Conservation (phyloP, 345 rosid species). For the Anacardium occidentale region DNA sequence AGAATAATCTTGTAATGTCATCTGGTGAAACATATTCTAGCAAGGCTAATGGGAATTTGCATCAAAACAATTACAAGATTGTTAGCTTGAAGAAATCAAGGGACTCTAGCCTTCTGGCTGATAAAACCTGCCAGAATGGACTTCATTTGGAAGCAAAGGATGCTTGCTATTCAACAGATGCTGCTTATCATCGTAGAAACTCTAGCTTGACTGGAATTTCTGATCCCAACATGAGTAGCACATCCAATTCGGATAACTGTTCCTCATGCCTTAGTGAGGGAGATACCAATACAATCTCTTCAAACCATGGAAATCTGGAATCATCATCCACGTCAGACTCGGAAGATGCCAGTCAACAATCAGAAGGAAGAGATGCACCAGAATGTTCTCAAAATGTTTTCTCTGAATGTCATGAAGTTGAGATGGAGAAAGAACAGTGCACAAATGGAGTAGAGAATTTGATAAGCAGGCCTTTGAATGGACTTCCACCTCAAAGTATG, state of each 20-base stretch:
- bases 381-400: constrained; percentile 37
- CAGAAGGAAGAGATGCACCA: constrained; percentile 54
- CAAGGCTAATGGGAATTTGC: constrained; percentile 44
- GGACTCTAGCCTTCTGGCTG: constrained; percentile 21
- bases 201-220: constrained; percentile 27
- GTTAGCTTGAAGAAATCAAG: constrained; percentile 25
- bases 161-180: constrained; percentile 32
- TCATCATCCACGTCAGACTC: constrained; percentile 86
- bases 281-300: constrained; percentile 69
- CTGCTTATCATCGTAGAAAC: constrained; percentile 33
- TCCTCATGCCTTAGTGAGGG: constrained; percentile 87
- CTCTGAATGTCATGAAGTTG: constrained; percentile 40
- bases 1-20: constrained; percentile 33
- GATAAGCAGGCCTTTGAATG: constrained; percentile 31
- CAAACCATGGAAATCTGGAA: constrained; percentile 60
- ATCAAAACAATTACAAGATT: constrained; percentile 33
- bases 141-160: constrained; percentile 32
- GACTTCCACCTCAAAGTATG: constrained; percentile 31
- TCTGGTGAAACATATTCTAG: constrained; percentile 37
- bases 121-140: constrained; percentile 41
- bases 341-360: constrained; percentile 67
- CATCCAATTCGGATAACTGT: constrained; percentile 80
- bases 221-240: constrained; percentile 47
- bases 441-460: constrained; percentile 33
- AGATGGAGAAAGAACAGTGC: constrained; percentile 31